Percentiles rank a stretch among this genome's conserved stretches.
Conservation (phyloP, 345 rosid genomes). For the Euphorbia peplus region DNA sequence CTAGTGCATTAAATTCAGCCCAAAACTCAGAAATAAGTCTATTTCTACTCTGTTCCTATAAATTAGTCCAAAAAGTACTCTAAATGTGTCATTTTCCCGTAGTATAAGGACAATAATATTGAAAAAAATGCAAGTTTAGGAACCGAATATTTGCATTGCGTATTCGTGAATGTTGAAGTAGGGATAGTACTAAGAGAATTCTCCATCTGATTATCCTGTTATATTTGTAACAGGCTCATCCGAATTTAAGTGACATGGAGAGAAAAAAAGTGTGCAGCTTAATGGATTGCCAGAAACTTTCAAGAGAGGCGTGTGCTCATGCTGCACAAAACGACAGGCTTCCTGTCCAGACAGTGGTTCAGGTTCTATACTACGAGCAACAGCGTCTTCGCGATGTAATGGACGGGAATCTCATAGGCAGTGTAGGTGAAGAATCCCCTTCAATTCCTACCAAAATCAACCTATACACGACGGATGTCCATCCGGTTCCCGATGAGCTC, state of each 20-base stretch:
- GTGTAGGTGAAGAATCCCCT: constrained; percentile 36
- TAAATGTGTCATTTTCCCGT: no score
- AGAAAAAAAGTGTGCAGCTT: constrained; percentile 90
- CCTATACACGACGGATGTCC: constrained; percentile 36
- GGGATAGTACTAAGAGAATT: not conserved
- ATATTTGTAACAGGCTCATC: constrained; percentile 66
- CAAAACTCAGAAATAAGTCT: no score
- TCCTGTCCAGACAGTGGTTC: constrained; percentile 88
- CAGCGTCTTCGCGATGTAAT: constrained; percentile 73
- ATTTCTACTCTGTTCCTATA: no score
- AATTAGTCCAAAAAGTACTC: no score
- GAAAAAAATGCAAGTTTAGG: no score
- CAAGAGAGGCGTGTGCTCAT: constrained; percentile 91
- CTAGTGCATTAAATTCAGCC: no score
- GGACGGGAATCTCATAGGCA: constrained; percentile 31
- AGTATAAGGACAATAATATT: no score
- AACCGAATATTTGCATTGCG: no score
- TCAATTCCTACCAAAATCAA: constrained; percentile 33
- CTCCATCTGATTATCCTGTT: not conserved
- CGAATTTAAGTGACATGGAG: constrained; percentile 71
- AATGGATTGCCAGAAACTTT: constrained; percentile 95
- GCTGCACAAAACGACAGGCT: constrained; percentile 91
- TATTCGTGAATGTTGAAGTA: no score
- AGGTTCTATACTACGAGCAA: constrained; percentile 89
- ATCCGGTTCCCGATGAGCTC: constrained; percentile 57